phyloP scores from a whole-genome alignment of 2,329 filamentous ascomycete genomes.

The Rutstroemia sydowiana region DNA sequence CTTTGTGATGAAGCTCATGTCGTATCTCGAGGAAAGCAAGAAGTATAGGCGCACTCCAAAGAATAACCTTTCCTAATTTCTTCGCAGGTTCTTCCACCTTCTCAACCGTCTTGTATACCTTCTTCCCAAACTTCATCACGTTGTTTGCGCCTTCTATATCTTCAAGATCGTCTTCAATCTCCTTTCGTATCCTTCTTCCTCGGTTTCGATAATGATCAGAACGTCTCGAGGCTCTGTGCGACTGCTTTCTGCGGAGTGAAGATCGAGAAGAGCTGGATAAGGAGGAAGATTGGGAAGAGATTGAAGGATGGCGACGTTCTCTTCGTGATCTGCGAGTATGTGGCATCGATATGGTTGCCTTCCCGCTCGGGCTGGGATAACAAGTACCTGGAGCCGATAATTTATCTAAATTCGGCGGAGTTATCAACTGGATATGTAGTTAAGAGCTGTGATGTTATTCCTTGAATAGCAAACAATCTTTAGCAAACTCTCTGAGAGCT shows the following conservation, averaged over 20 bases:
- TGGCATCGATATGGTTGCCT: neutral
- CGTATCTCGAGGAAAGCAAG: slow-evolving; percentile 4
- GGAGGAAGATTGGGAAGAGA: slow-evolving; percentile 1
- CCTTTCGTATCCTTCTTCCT: neutral
- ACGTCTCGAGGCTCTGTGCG: neutral
- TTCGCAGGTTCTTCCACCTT: slow-evolving; percentile 8
- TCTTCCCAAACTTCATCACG: neutral
- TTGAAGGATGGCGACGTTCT: neutral
- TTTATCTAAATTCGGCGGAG: neutral
- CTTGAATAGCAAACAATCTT: neutral
- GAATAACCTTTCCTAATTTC: slow-evolving; percentile 5
- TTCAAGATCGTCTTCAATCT: neutral
- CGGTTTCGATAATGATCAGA: neutral
- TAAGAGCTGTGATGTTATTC: neutral
- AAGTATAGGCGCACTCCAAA: slow-evolving; percentile 2
- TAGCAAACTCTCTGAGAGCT: neutral
- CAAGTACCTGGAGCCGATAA: neutral
- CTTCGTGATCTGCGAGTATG: neutral
- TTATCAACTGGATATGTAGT: neutral
- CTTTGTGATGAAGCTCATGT: slow-evolving; percentile 8
- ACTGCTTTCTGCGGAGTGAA: neutral
- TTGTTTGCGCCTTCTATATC: neutral
- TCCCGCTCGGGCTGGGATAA: neutral
- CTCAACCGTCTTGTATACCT: neutral
- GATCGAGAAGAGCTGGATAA: slow-evolving; percentile 2